Evolutionary conservation across 1,139 yeast genomes (phyloP), one percentile per base, ranked within the genome.

Genomic region (Groenewaldozyma auringiensis): DNA sequence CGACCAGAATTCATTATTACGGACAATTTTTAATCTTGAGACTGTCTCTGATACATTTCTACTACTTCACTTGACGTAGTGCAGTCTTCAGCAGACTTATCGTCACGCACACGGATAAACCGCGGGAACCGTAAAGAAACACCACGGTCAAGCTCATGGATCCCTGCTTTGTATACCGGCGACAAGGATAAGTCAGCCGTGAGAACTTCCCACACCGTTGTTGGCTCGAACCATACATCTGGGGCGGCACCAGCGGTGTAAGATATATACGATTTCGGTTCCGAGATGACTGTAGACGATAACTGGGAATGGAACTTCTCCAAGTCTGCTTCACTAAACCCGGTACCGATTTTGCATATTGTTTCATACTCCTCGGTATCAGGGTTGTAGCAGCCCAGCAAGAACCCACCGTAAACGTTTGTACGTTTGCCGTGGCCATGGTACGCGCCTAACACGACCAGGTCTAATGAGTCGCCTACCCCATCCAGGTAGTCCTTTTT

Each of bases 211-310:
- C 94, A 89, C 4, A 92, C 73, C 41, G 73, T 68, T 0, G 83
- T 75, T 2, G 99, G 97, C 57, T 92, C 96, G 60, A 92, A 85
- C 98, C 98, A 92, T 11, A 92, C 92, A 62, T 92, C 97, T 0
- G 98, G 97, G 31, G 81, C 71, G 53, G 74, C 76, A 38, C 64
- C 62, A 1, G 62, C 51, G 2, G 74, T 66, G 59, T 79, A 87
- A 2, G 81, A 72, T 52, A 78, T 79, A 46, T 83, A 84, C 0
- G 85, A 71, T 54, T 82, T 84, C 1, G 96, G 84, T n/a, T 63
- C 67, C 0, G 67, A 59, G 11, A 81, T 75, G 47, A 81, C 95
- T 0, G 92, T 80, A 3, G 86, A 81, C 39, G 81, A 76, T 46
- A 92, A 71, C 46, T 71, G 71, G 33, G 74, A 74, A 59, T 82